phyloP scores from a whole-genome alignment of 2,329 filamentous ascomycete genomes.

The Curvularia sp. region DNA sequence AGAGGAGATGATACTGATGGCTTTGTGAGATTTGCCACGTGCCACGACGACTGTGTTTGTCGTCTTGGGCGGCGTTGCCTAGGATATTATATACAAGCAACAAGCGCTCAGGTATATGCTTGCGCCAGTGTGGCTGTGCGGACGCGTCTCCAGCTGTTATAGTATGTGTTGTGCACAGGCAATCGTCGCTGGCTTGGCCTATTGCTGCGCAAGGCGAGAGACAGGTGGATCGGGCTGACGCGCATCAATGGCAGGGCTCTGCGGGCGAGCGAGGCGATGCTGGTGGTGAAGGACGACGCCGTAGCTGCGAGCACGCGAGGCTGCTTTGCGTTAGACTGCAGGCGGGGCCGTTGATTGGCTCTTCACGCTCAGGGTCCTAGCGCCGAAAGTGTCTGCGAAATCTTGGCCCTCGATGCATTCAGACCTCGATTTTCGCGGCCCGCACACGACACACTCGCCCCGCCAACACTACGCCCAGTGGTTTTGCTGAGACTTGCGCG shows the following conservation, averaged over 20 bases:
- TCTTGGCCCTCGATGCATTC: constrained; percentile 27
- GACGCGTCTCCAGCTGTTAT: constrained; percentile 28
- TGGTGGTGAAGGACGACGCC: constrained; percentile 13
- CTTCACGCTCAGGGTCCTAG: constrained; percentile 21
- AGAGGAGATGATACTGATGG: constrained; percentile 18
- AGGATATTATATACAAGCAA: constrained; percentile 30
- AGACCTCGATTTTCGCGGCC: constrained; percentile 31
- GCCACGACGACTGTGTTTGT: constrained; percentile 12
- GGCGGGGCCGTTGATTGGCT: constrained; percentile 21
- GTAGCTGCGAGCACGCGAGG: constrained; percentile 18
- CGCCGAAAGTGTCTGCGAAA: constrained; percentile 30
- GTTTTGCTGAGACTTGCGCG: not conserved
- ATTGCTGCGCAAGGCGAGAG: constrained; percentile 20
- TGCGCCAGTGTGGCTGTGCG: constrained; percentile 40
- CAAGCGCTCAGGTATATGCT: constrained; percentile 31
- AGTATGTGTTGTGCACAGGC: constrained; percentile 21
- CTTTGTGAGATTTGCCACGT: constrained; percentile 13
- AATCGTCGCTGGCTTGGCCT: constrained; percentile 19
- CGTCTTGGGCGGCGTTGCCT: constrained; percentile 18
- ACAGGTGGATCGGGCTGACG: constrained; percentile 25
- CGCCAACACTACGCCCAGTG: constrained; percentile 18
- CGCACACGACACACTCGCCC: constrained; percentile 40
- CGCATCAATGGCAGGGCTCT: constrained; percentile 19
- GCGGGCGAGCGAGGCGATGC: constrained; percentile 25
- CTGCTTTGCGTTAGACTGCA: constrained; percentile 7